A percentile compares a stretch with the other conserved stretches of the same genome.
These are phyloP conservation scores for Colletotrichum sojae DNA, from an alignment of 2,329 filamentous ascomycete genomes.

Conservation along the genomic window DNA sequence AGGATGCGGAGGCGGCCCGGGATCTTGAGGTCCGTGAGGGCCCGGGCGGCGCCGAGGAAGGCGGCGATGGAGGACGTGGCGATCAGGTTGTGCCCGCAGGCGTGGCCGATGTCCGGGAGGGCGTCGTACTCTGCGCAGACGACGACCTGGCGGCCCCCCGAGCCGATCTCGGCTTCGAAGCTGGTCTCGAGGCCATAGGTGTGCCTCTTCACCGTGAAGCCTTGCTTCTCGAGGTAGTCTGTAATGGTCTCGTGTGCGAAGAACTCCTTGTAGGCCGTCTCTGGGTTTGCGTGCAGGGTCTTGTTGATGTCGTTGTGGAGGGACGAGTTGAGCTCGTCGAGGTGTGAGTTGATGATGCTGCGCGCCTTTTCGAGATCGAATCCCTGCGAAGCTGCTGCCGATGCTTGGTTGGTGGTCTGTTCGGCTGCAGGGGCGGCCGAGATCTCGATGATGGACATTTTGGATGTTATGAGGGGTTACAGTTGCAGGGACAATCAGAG, in stretches of 20 bases:
- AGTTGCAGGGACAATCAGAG: neutral
- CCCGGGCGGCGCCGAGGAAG: slow-evolving; percentile 55
- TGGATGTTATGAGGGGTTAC: neutral
- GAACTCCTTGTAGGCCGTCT: slow-evolving; percentile 65
- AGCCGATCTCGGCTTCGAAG: slow-evolving; percentile 62
- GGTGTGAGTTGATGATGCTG: slow-evolving; percentile 41
- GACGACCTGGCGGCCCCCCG: slow-evolving; percentile 56
- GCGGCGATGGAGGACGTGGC: slow-evolving; percentile 56
- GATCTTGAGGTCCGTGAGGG: slow-evolving; percentile 47
- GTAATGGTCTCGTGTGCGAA: slow-evolving; percentile 66
- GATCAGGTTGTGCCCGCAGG: slow-evolving; percentile 63
- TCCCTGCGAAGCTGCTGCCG: neutral
- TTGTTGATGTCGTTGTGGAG: slow-evolving; percentile 43
- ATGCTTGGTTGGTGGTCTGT: slow-evolving; percentile 2
- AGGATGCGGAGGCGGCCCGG: slow-evolving; percentile 56
- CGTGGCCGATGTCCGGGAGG: slow-evolving; percentile 61
- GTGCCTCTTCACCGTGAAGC: slow-evolving; percentile 61
- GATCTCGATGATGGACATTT: slow-evolving; percentile 27
- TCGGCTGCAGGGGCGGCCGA: slow-evolving; percentile 10
- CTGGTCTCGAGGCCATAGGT: slow-evolving; percentile 67
- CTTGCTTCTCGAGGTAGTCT: slow-evolving; percentile 58
- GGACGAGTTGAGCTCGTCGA: slow-evolving; percentile 42
- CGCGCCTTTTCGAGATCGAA: slow-evolving; percentile 42
- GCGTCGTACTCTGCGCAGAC: slow-evolving; percentile 65
- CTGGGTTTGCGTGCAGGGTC: slow-evolving; percentile 60